Percentiles rank a stretch among this genome's conserved stretches.
Conservation (phyloP, 2,329 filamentous ascomycete species). For the Thermomyces lanuginosus region DNA sequence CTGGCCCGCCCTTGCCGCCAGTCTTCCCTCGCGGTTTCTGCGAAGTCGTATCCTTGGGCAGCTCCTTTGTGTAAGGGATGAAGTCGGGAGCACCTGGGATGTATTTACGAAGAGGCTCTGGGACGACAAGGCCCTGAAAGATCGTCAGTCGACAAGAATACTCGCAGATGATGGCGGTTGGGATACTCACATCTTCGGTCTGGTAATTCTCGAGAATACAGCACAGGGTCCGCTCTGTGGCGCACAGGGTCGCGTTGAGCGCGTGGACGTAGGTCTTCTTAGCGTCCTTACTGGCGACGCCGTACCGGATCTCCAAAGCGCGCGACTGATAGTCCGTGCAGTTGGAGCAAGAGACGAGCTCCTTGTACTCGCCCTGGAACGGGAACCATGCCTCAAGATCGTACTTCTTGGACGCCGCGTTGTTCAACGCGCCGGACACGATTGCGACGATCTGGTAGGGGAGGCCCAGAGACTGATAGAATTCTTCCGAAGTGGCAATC, state of each 20-base stretch:
- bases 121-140: conserved; percentile 55
- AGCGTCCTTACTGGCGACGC: conserved; percentile 65
- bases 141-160: conserved; percentile 3
- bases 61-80: conserved; percentile 71
- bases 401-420: conserved; percentile 77
- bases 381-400: conserved; percentile 96
- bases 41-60: conserved; percentile 57
- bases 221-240: conserved; percentile 82
- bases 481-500: conserved; percentile 81
- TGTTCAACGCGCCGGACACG: conserved; percentile 90
- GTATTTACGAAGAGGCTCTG: conserved; percentile 72
- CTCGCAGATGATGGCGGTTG: too few species aligned
- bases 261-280: conserved; percentile 93
- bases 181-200: conserved; percentile 53
- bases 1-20: conserved; percentile 20
- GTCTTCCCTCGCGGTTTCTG: conserved; percentile 36
- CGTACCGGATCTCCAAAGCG: conserved; percentile 82
- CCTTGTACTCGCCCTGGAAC: conserved; percentile 94
- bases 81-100: conserved; percentile 81
- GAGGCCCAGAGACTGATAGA: conserved; percentile 77
- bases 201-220: conserved; percentile 96
- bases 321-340: conserved; percentile 96
- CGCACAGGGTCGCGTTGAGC: conserved; percentile 76
- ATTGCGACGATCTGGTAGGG: conserved; percentile 89
- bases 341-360: conserved; percentile 93